These are phyloP conservation scores for Buxus sempervirens DNA, from an alignment of 164 flowering plant genomes.

Conservation along the genomic window DNA sequence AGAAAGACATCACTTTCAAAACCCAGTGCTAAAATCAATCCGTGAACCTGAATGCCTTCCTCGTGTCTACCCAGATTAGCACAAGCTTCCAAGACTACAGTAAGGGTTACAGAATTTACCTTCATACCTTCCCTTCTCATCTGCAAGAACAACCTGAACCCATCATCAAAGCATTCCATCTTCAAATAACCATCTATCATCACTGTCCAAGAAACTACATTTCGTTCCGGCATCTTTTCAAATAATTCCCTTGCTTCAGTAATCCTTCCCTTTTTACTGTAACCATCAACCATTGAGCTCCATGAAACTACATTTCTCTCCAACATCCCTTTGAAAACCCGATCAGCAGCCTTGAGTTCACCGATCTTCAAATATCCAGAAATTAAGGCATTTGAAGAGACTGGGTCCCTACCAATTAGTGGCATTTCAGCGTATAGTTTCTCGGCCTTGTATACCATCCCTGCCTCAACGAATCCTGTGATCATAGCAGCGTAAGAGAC, in stretches of 20 bases:
- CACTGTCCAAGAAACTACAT: slow-evolving; percentile 48
- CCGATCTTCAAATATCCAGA: slow-evolving; percentile 38
- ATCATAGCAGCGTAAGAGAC: slow-evolving; percentile 40
- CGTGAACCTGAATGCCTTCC: slow-evolving; percentile 46
- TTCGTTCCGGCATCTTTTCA: slow-evolving; percentile 33
- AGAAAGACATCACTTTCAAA: slow-evolving; percentile 38
- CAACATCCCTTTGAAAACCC: slow-evolving; percentile 32
- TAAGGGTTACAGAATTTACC: slow-evolving; percentile 28
- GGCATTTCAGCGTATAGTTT: slow-evolving; percentile 28
- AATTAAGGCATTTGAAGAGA: slow-evolving; percentile 36
- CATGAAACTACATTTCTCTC: slow-evolving; percentile 43
- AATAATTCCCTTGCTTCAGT: slow-evolving; percentile 34
- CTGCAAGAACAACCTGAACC: slow-evolving; percentile 25
- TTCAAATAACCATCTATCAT: slow-evolving; percentile 45
- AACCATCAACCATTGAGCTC: slow-evolving; percentile 47
- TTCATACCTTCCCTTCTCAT: slow-evolving; percentile 39
- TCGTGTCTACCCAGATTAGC: slow-evolving; percentile 17
- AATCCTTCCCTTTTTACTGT: slow-evolving; percentile 30
- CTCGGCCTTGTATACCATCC: slow-evolving; percentile 34
- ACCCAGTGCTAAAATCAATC: slow-evolving; percentile 32
- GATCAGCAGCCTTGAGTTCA: slow-evolving; percentile 24
- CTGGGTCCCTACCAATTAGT: slow-evolving; percentile 23
- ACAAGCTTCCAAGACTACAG: slow-evolving; percentile 39
- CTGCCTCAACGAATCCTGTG: slow-evolving; percentile 31
- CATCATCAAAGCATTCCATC: slow-evolving; percentile 27